A percentile compares a stretch with the other conserved stretches of the same genome.
These are phyloP conservation scores for Orbilia brochopaga DNA, from an alignment of 2,329 filamentous ascomycete genomes.

Conservation along the genomic window DNA sequence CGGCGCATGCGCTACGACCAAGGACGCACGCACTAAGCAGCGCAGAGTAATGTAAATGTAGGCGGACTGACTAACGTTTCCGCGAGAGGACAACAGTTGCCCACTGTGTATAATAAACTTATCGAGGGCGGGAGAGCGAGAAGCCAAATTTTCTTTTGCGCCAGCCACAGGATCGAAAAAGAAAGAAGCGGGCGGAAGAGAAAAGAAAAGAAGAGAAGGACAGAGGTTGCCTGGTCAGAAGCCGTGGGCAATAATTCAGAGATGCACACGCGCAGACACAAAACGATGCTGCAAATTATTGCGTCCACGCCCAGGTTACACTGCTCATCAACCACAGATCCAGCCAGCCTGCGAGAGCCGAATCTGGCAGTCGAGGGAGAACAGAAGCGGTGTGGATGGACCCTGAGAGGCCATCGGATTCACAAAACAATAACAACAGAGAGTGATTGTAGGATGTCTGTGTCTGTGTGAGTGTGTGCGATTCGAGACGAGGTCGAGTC, in stretches of 20 bases:
- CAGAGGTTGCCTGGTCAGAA: slow-evolving; percentile 4
- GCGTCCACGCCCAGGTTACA: slow-evolving; percentile 7
- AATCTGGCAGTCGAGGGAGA: neutral
- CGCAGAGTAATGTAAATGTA: neutral
- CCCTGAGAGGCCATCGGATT: neutral
- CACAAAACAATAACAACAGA: slow-evolving; percentile 3
- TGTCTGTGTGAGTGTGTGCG: neutral
- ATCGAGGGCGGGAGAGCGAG: slow-evolving; percentile 2
- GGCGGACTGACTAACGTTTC: neutral
- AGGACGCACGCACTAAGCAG: neutral
- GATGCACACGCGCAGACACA: neutral
- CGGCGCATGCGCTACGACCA: neutral
- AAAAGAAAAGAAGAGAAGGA: neutral
- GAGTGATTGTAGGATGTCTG: neutral
- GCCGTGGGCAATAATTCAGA: neutral
- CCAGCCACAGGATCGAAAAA: slow-evolving; percentile 3
- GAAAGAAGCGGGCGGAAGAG: slow-evolving; percentile 1
- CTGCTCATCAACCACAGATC: neutral
- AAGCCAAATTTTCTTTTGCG: slow-evolving; percentile 7
- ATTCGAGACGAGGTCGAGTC: neutral
- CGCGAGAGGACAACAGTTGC: neutral
- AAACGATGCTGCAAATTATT: slow-evolving; percentile 1
- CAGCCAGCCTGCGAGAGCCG: neutral
- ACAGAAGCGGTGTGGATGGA: neutral
- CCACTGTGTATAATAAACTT: neutral